These are phyloP conservation scores for Aspergillus flavus DNA, from an alignment of 2,329 filamentous ascomycete species.

Conservation along the genomic window DNA sequence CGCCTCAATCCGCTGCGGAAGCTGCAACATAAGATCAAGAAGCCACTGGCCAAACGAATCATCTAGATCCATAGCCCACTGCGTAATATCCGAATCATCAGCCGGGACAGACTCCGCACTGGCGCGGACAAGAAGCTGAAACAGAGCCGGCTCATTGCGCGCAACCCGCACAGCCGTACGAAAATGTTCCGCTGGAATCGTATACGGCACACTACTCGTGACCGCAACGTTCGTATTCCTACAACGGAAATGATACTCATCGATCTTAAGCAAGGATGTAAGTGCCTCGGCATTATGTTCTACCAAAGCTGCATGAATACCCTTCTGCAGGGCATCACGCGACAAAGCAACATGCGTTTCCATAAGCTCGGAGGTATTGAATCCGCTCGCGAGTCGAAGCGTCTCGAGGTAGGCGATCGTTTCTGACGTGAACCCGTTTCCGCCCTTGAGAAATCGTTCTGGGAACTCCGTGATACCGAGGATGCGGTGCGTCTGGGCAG, in stretches of 20 bases:
- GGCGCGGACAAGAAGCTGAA: constrained; percentile 39
- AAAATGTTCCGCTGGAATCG: constrained; percentile 38
- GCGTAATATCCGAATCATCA: constrained; percentile 38
- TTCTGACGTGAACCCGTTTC: constrained; percentile 31
- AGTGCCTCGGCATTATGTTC: constrained; percentile 36
- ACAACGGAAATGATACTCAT: constrained; percentile 33
- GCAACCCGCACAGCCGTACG: constrained; percentile 30
- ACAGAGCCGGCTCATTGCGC: constrained; percentile 29
- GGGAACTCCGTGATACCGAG: constrained; percentile 24
- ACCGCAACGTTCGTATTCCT: constrained; percentile 7
- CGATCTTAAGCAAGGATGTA: constrained; percentile 40
- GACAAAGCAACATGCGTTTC: constrained; percentile 29
- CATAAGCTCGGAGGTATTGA: constrained; percentile 17
- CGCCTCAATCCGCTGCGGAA: constrained; percentile 30
- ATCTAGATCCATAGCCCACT: constrained; percentile 37
- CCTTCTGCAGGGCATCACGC: constrained; percentile 38
- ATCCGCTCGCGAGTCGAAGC: constrained; percentile 36
- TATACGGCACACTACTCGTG: constrained; percentile 20
- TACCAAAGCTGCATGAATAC: constrained; percentile 43
- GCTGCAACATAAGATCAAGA: constrained; percentile 36
- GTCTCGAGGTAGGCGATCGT: constrained; percentile 39
- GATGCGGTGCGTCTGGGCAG: constrained; percentile 16
- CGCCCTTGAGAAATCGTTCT: constrained; percentile 18
- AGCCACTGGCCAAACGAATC: constrained; percentile 38
- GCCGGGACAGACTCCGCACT: constrained; percentile 42